Base-by-base conservation (phyloP, 371 early-diverging fungal species). In the Saksenaea oblongispora region DNA sequence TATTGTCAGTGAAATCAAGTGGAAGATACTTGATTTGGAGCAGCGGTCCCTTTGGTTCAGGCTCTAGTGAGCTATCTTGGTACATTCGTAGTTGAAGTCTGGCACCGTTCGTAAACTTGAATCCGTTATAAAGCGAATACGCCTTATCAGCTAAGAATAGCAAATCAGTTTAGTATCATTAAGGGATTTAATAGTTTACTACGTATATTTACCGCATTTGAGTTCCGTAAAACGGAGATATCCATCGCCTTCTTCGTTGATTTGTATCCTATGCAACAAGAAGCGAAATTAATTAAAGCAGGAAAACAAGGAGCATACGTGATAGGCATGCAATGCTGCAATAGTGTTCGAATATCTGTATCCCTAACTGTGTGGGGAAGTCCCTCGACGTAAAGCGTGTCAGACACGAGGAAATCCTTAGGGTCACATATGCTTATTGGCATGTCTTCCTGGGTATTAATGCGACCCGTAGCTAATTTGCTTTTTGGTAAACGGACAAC, bases 51-150 rank as follows among this genome's bases (percentile, higher is more conserved):
- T 54, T 64, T 39, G 78, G 68, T 62, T 71, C 67, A 24, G 70
- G 74, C 54, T 77, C 74, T 26, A 67, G 51, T 17, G 56, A 44
- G 7, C 58, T 42, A 8, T 70, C 70, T 63, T 72, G 72, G 47
- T 77, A 65, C 61, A 77, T 74, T 47, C 70, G 72, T 8, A 77
- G 39, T 22, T 70, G 64, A 35, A 77, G 64, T 34, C 64, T 74
- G 17, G 67, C 62, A 31, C 67, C 70, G 28, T 77, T 74, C 15
- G 72, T 67, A 64, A 77, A 73, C 2, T 65, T 65, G 26, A 73
- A 69, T 17, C 67, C 69, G 56, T 79, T 73, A 57, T 73, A 79
- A 1, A 79, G 62, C 1, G 79, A 59, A 55, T 73, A 79, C 8
- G 74, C 79, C 56, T 67, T 65, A 34, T 78, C 79, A 15, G 79